Percentiles rank a stretch among this genome's conserved stretches.
Conservation (phyloP, 305 asterid genomes). For the Ajuga reptans region DNA sequence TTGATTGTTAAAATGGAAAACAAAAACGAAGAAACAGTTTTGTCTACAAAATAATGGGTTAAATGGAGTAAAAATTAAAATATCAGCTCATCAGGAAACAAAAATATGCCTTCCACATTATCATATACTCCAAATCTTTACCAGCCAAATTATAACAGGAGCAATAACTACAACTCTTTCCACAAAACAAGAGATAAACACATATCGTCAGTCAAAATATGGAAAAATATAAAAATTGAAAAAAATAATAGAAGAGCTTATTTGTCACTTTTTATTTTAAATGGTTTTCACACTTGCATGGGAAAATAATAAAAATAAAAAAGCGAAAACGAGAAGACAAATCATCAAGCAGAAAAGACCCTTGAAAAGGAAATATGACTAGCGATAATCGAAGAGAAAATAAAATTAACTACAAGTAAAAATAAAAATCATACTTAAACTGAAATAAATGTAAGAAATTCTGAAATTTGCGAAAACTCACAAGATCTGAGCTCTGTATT, state of each 20-base stretch:
- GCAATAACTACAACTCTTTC: background rate
- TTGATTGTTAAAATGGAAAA: background rate
- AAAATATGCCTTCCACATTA: background rate
- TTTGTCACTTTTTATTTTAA: background rate
- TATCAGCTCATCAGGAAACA: background rate
- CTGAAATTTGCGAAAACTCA: background rate
- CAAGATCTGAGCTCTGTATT: slow-evolving; percentile 27
- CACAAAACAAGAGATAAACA: background rate
- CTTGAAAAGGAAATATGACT: background rate
- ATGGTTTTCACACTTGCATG: slow-evolving; percentile 19
- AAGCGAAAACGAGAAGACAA: background rate
- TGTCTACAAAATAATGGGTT: no score
- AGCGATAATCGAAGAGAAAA: background rate
- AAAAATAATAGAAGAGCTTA: background rate
- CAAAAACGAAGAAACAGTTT: background rate
- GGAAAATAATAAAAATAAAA: background rate
- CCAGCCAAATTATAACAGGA: background rate
- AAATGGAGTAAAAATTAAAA: background rate
- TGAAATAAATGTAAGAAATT: background rate
- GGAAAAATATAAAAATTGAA: background rate
- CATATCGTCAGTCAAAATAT: background rate
- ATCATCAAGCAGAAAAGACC: background rate
- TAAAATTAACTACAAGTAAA: background rate
- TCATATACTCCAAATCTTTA: background rate
- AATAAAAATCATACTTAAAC: background rate